These are phyloP conservation scores for Eutypella sp. DNA, from an alignment of 2,329 filamentous ascomycete genomes.

Conservation along the genomic window DNA sequence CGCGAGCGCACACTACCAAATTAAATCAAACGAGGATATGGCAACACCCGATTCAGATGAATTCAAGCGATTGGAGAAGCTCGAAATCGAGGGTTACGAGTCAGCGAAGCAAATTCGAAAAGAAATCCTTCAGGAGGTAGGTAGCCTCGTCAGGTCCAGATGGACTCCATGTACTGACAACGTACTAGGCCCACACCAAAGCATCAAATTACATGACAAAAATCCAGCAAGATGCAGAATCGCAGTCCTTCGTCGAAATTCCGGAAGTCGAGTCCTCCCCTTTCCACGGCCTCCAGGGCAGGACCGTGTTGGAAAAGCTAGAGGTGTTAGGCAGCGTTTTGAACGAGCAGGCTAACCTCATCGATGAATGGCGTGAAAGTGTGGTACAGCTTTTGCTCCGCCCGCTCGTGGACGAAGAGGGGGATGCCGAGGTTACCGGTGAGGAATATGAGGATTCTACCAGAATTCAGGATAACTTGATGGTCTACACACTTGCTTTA, in stretches of 20 bases:
- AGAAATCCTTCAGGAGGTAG: constrained; percentile 61
- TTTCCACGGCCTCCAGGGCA: constrained; percentile 67
- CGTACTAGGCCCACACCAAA: constrained; percentile 35
- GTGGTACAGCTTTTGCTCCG: constrained; percentile 67
- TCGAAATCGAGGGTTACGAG: constrained; percentile 72
- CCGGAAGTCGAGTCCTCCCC: constrained; percentile 52
- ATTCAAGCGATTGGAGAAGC: constrained; percentile 60
- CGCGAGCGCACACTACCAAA: constrained; percentile 77
- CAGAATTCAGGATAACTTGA: constrained; percentile 81
- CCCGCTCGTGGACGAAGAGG: constrained; percentile 79
- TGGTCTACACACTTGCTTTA: constrained; percentile 77
- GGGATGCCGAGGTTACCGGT: constrained; percentile 67
- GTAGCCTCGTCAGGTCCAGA: neutral
- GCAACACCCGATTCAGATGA: constrained; percentile 63
- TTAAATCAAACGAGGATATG: constrained; percentile 64
- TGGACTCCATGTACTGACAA: neutral
- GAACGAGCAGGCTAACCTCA: constrained; percentile 64
- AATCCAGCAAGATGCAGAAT: constrained; percentile 48
- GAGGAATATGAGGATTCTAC: constrained; percentile 88
- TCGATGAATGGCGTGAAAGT: constrained; percentile 70
- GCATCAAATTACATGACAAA: constrained; percentile 60
- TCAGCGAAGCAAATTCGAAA: constrained; percentile 70
- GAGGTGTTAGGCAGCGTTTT: constrained; percentile 61
- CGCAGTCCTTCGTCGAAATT: constrained; percentile 56
- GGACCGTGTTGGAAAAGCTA: constrained; percentile 59